Base-by-base conservation (phyloP, 257 asterid genomes). In the Mentha longifolia region DNA sequence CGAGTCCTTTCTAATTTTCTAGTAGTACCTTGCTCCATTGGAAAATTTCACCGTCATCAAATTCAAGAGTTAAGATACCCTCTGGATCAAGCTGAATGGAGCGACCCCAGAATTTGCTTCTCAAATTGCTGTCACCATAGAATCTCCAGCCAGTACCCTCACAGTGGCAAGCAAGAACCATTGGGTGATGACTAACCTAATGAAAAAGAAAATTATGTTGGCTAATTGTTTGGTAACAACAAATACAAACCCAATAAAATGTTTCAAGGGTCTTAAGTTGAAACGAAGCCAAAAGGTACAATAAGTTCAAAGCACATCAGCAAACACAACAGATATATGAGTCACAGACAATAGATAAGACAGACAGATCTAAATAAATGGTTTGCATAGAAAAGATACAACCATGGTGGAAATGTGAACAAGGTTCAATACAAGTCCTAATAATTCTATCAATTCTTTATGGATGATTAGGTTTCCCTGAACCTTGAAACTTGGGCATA, bases 101-200 rank as follows among this genome's bases (percentile, higher is more conserved):
- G 62, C 99, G 97, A 75, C 99, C 99, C 99, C 98, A 94, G 76
- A 95, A 95, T 84, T 95, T 92, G 80, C 99, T 95, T 81, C 81
- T 92, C 83, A 95, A 80, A 81, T 88, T 95, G 83, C 99, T 95
- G 81, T 95, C 99, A 35, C 92, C 98, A 72, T 87, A 89, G 68
- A 94, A 92, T 74, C 78, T 95, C 99, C 97, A 91, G 66, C 97
- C 96, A 70, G 88, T 88, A 64, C 99, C 98, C 85, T 93, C 94
- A 43, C 98, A 91, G 70, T 89, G 98, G 81, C 97, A 93, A 66
- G 98, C 98, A 62, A 94, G 92, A 81, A 91, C 80, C 99, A 91
- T 88, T 65, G 99, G 99, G 76, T 94, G 99, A 81, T 94, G 99
- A 82, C 97, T 91, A 75, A 94, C 99, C 99, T 94, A 81, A 78